Percentiles rank a stretch among this genome's conserved stretches.
These are phyloP conservation scores for Globisporangium yorkense DNA, from an alignment of 352 stramenopile genomes.

Conservation along the genomic window DNA sequence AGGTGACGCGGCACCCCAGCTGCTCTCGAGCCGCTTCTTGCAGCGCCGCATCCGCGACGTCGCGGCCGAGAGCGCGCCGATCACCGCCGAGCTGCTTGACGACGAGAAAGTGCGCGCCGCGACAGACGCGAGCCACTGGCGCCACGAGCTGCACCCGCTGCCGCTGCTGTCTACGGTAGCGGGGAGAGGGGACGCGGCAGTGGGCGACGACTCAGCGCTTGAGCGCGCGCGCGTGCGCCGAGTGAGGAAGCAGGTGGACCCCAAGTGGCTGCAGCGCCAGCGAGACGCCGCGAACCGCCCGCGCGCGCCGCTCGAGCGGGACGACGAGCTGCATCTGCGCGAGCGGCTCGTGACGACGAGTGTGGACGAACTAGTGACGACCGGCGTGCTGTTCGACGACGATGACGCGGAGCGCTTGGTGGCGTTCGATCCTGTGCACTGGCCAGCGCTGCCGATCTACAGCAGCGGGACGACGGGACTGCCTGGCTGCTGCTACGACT, in stretches of 20 bases:
- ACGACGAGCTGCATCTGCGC: constrained; percentile 40
- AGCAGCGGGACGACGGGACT: constrained; percentile 42
- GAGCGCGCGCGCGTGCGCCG: constrained; percentile 44
- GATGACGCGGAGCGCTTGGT: constrained; percentile 16
- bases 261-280: constrained; percentile 52
- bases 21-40: constrained; percentile 39
- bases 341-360: constrained; percentile 35
- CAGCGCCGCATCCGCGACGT: constrained; percentile 23
- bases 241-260: constrained; percentile 61
- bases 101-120: constrained; percentile 37
- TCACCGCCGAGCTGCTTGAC: constrained; percentile 18
- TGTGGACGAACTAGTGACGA: constrained; percentile 28
- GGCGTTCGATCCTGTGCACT: constrained; percentile 17
- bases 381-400: constrained; percentile 39
- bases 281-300: constrained; percentile 49
- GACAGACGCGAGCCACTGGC: constrained; percentile 36
- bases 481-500: constrained; percentile 50
- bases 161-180: not conserved
- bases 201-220: constrained; percentile 20
- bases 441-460: constrained; percentile 18
- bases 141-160: constrained; percentile 14
- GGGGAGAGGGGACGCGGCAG: constrained; percentile 8
- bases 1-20: not conserved
- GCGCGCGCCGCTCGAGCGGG: constrained; percentile 31
- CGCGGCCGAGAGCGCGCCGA: not conserved